These are phyloP conservation scores for Goffeauzyma gilvescens DNA, from an alignment of 768 basidiomycete species.

Conservation along the genomic window DNA sequence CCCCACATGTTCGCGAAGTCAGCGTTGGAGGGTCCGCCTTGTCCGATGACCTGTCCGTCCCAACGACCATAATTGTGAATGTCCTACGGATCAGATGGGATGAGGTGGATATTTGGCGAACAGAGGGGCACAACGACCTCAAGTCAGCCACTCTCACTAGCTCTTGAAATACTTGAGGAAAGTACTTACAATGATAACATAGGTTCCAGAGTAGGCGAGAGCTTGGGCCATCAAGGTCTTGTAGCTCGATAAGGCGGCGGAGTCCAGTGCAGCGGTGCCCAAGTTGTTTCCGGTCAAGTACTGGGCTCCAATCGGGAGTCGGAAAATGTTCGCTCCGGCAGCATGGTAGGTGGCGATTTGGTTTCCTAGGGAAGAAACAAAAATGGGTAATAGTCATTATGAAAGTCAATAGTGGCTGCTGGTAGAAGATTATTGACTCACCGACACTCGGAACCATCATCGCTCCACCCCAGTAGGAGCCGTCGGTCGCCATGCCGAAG, in stretches of 20 bases:
- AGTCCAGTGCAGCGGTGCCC: conserved; percentile 37
- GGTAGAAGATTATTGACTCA: background rate
- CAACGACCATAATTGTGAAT: conserved; percentile 44
- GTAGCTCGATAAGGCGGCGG: conserved; percentile 36
- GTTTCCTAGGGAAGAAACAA: too few relatives aligned
- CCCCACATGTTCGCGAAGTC: conserved; percentile 42
- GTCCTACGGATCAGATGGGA: background rate
- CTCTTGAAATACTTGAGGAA: conserved; percentile 18
- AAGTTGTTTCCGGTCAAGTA: conserved; percentile 28
- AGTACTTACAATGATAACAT: conserved; percentile 42
- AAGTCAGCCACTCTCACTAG: background rate
- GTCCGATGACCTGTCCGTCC: conserved; percentile 45
- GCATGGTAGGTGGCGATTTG: conserved; percentile 13
- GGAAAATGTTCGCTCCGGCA: conserved; percentile 35
- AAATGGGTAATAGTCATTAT: too few relatives aligned
- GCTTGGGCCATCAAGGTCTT: conserved; percentile 41
- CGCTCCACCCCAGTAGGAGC: background rate
- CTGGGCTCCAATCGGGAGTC: conserved; percentile 12
- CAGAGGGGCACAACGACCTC: background rate
- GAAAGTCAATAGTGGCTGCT: background rate
- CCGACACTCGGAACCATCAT: background rate
- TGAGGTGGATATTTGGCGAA: conserved; percentile 12
- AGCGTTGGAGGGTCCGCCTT: conserved; percentile 43
- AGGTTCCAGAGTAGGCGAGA: conserved; percentile 37
- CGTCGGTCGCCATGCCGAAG: conserved; percentile 17